These are phyloP conservation scores for Gonium pectorale DNA, from an alignment of 139 green algal genomes.

Conservation along the genomic window DNA sequence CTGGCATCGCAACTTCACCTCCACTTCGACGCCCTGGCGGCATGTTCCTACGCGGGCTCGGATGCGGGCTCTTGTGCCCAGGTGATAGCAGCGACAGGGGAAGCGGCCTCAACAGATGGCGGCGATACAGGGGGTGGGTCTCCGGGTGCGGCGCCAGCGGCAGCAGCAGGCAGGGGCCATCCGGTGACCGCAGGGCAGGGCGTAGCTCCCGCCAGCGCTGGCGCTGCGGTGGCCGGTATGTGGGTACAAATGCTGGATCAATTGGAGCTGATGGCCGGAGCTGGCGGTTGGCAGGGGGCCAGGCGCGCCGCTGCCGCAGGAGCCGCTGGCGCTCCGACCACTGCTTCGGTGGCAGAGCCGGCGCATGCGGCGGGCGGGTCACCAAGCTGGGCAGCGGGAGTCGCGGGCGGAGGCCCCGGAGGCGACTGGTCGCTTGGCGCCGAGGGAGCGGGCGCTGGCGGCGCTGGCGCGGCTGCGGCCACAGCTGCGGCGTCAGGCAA, in stretches of 20 bases:
- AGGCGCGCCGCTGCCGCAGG: background rate
- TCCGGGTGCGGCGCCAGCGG: background rate
- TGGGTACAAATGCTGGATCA: no score
- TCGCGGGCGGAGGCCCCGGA: background rate
- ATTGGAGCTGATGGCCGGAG: no score
- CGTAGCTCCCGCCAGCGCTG: background rate
- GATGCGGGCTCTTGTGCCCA: background rate
- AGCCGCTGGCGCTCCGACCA: background rate
- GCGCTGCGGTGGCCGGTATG: no score
- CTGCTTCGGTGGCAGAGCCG: background rate
- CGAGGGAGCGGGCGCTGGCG: no score
- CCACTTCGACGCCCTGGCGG: constrained; percentile 5
- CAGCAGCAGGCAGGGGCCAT: background rate
- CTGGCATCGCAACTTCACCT: background rate
- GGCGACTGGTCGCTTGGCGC: no score
- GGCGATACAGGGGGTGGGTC: background rate
- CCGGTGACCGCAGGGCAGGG: background rate
- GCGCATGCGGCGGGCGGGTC: background rate
- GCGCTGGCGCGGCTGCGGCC: background rate
- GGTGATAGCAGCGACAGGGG: background rate
- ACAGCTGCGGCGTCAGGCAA: background rate
- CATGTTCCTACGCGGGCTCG: no score
- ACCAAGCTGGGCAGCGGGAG: background rate
- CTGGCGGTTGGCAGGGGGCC: no score
- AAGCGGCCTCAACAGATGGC: background rate